Evolutionary conservation across 305 asterid species (phyloP).

Genomic region (Fraxinus angustifolia): DNA sequence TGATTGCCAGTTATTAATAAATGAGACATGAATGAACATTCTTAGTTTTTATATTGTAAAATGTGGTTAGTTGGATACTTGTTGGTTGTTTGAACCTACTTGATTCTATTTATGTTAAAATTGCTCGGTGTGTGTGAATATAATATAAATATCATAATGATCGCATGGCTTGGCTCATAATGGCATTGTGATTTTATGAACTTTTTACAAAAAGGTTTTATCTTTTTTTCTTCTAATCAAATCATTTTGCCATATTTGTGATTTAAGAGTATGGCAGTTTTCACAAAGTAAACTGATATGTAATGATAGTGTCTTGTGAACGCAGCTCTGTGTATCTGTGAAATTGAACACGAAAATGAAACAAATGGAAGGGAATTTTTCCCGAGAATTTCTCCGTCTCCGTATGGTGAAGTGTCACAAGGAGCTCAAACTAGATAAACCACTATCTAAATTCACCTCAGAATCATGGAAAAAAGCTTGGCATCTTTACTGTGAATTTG

Average conservation of each 20-base stretch:
- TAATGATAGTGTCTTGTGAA: slow-evolving; percentile 20
- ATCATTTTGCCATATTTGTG: neutral
- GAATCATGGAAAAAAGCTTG: slow-evolving; percentile 60
- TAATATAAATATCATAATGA: neutral
- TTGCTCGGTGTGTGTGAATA: neutral
- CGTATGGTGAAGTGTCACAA: slow-evolving; percentile 63
- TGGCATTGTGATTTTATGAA: neutral
- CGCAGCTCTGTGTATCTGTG: slow-evolving; percentile 61
- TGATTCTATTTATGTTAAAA: neutral
- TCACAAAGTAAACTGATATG: neutral
- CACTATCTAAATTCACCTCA: slow-evolving; percentile 38
- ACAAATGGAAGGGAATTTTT: slow-evolving; percentile 27
- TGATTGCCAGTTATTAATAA: neutral
- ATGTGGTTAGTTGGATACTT: neutral
- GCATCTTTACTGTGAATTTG: slow-evolving; percentile 82
- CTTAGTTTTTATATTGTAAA: neutral
- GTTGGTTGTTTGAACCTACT: neutral
- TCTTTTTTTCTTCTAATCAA: neutral
- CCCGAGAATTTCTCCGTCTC: slow-evolving; percentile 61
- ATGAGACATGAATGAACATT: neutral
- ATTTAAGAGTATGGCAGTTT: neutral
- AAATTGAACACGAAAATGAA: slow-evolving; percentile 32
- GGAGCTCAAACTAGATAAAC: slow-evolving; percentile 67
- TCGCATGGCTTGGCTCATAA: neutral
- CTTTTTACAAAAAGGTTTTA: neutral